A percentile compares a stretch with the other conserved stretches of the same genome.
These are phyloP conservation scores for Ruellia speciosa DNA, from an alignment of 305 asterid genomes.

Conservation along the genomic window DNA sequence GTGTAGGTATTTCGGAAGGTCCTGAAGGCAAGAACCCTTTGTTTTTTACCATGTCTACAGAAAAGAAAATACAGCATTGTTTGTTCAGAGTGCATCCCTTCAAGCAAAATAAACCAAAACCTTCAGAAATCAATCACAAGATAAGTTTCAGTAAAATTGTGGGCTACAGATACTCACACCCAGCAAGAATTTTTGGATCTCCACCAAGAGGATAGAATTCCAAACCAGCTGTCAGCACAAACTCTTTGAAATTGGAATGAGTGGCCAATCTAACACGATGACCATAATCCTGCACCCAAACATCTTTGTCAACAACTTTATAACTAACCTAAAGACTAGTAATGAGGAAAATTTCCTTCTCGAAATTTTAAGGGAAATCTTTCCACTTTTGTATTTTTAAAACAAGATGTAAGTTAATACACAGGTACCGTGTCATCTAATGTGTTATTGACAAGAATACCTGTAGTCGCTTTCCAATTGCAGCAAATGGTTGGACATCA, in stretches of 20 bases:
- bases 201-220: slow-evolving; percentile 98
- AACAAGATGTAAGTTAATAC: no score
- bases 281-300: slow-evolving; percentile 79
- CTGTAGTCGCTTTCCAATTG: slow-evolving; percentile 70
- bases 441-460: no score
- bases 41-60: slow-evolving; percentile 94
- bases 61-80: neutral
- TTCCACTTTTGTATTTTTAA: no score
- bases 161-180: slow-evolving; percentile 46
- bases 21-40: slow-evolving; percentile 97
- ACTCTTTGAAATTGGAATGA: slow-evolving; percentile 93
- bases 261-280: slow-evolving; percentile 95
- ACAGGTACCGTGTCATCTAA: no score
- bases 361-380: no score
- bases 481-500: slow-evolving; percentile 93
- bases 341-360: no score
- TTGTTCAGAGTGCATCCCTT: no score
- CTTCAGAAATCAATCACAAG: no score
- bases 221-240: slow-evolving; percentile 88
- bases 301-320: slow-evolving; percentile 31
- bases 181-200: slow-evolving; percentile 95
- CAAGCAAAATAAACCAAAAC: slow-evolving; percentile 8
- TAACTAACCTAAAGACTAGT: no score
- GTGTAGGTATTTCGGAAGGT: slow-evolving; percentile 87
- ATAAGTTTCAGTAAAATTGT: no score